Conservation (phyloP, 768 basidiomycete genomes). For the Phanerodontia chrysosporium region DNA sequence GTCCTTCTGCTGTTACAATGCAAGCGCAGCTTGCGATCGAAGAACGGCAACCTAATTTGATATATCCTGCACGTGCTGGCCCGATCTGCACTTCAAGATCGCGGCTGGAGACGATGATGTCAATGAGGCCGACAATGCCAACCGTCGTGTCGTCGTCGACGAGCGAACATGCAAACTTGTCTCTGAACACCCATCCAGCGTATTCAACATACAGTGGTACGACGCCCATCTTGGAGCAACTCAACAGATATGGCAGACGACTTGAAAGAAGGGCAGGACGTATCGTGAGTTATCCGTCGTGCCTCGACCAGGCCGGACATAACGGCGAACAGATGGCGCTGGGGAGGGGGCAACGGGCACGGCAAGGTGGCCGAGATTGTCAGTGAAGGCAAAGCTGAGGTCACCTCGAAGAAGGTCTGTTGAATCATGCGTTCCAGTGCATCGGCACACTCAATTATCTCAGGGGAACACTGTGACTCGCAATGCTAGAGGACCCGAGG, state of each 20-base stretch:
- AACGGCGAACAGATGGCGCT: slow-evolving; percentile 28
- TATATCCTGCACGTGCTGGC: too few relatives aligned
- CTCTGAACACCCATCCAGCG: too few relatives aligned
- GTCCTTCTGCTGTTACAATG: too few relatives aligned
- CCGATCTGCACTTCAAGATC: too few relatives aligned
- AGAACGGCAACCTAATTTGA: too few relatives aligned
- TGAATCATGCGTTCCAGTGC: neutral
- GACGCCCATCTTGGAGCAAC: too few relatives aligned
- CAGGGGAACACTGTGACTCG: slow-evolving; percentile 41
- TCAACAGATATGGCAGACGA: slow-evolving; percentile 24
- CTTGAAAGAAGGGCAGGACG: slow-evolving; percentile 29
- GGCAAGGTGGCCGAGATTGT: slow-evolving; percentile 39
- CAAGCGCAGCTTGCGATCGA: too few relatives aligned
- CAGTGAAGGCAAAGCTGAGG: slow-evolving; percentile 37
- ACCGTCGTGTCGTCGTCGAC: too few relatives aligned
- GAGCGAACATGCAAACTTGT: too few relatives aligned
- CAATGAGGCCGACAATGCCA: too few relatives aligned
- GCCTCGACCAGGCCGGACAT: neutral
- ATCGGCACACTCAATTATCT: neutral
- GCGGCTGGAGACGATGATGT: too few relatives aligned
- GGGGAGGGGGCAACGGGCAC: slow-evolving; percentile 28
- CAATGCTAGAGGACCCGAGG: slow-evolving; percentile 37
- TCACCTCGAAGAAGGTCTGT: slow-evolving; percentile 41
- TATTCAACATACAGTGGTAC: too few relatives aligned
- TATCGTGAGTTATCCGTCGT: slow-evolving; percentile 26